phyloP scores from a whole-genome alignment of 208 protist genomes.

The Trypanosoma melophagium region DNA sequence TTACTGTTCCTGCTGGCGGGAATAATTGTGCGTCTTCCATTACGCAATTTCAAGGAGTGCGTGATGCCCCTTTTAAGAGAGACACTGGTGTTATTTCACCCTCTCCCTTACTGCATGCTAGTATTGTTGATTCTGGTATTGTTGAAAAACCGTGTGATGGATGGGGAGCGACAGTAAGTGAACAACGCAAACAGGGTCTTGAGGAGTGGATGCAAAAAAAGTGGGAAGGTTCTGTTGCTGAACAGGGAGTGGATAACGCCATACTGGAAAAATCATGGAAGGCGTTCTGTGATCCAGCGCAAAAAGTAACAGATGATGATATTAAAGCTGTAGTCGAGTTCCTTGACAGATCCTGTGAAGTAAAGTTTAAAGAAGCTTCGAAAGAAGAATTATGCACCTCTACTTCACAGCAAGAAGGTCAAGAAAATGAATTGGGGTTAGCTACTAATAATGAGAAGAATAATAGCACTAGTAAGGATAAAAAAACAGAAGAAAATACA shows the following conservation, averaged over 20 bases:
- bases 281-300: constrained; percentile 24
- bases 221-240: not conserved
- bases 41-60: too few relatives aligned
- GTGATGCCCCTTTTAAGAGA: too few relatives aligned
- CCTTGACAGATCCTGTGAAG: constrained; percentile 27
- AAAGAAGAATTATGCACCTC: not conserved
- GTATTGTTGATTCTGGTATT: not conserved
- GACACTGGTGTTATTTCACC: too few relatives aligned
- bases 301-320: constrained; percentile 20
- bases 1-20: not conserved
- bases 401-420: not conserved
- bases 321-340: constrained; percentile 23
- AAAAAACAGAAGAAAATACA: constrained; percentile 5
- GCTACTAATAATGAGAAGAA: not conserved
- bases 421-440: not conserved
- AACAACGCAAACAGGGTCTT: constrained; percentile 14
- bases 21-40: too few relatives aligned
- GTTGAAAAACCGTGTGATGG: not conserved
- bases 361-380: constrained; percentile 7
- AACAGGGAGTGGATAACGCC: not conserved
- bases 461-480: not conserved
- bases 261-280: constrained; percentile 23
- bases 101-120: not conserved
- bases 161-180: not conserved
- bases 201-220: constrained; percentile 13